Evolutionary conservation across 164 flowering plant genomes (phyloP).

Genomic region (Hamamelis virginiana): DNA sequence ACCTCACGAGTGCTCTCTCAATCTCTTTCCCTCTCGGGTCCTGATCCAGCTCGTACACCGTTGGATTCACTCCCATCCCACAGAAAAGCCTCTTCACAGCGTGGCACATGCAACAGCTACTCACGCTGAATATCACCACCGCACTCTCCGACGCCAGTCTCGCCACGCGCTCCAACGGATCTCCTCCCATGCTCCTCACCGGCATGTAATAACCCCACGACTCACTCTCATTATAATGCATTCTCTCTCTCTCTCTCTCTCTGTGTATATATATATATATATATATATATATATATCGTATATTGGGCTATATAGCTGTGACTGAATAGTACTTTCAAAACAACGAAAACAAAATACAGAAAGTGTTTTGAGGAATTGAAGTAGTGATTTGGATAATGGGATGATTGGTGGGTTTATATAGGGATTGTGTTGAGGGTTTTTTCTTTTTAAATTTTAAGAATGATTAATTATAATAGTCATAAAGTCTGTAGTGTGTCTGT

Average conservation of each 20-base stretch:
- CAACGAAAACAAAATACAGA: not conserved
- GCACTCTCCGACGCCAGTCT: constrained; percentile 59
- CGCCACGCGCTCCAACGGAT: constrained; percentile 47
- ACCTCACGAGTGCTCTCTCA: constrained; percentile 44
- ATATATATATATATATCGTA: no score
- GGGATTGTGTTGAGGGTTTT: not conserved
- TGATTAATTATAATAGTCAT: not conserved
- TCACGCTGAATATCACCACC: constrained; percentile 64
- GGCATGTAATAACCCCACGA: constrained; percentile 12
- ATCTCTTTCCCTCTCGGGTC: constrained; percentile 56
- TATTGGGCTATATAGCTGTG: no score
- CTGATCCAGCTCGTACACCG: constrained; percentile 64
- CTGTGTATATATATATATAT: no score
- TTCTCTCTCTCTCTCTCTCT: no score
- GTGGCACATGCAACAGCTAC: constrained; percentile 76
- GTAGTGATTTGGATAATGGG: not conserved
- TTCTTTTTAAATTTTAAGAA: not conserved
- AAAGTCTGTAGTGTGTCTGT: constrained; percentile 20
- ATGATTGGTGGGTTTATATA: not conserved
- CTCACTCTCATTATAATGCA: not conserved
- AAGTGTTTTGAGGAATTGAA: not conserved
- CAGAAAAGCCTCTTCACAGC: constrained; percentile 64
- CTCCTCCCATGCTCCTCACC: constrained; percentile 6
- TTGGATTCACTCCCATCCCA: constrained; percentile 69
- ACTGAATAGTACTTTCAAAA: no score